phyloP scores from a whole-genome alignment of 2,329 filamentous ascomycete species.

The Thielaviopsis cerberus region DNA sequence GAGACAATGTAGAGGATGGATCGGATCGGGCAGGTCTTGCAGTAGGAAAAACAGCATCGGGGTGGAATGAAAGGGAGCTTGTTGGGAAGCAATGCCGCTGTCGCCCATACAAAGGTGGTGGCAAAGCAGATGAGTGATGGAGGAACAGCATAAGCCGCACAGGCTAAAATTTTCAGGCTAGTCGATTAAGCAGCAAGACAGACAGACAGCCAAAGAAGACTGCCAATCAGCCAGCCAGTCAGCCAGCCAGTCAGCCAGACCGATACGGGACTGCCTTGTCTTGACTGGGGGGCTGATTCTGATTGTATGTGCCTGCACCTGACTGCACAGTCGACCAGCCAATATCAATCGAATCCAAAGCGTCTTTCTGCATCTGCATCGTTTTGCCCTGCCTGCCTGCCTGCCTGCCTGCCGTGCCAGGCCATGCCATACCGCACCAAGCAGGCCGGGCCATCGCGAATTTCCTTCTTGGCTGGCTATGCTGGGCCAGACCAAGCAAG shows the following conservation, averaged over 20 bases:
- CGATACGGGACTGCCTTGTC: not conserved
- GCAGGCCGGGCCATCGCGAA: not conserved
- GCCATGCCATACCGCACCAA: not conserved
- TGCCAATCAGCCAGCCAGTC: not conserved
- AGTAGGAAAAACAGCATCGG: not conserved
- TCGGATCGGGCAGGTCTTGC: not conserved
- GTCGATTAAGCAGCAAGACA: not conserved
- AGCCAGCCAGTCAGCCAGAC: not conserved
- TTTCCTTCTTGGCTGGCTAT: not conserved
- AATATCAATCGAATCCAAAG: not conserved
- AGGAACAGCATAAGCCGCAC: not conserved
- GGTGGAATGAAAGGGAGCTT: conserved; percentile 4
- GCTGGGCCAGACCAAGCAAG: not conserved
- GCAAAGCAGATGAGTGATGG: not conserved
- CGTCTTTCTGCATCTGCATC: not conserved
- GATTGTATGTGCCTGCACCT: not conserved
- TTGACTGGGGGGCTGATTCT: not conserved
- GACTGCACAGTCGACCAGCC: not conserved
- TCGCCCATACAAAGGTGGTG: not conserved
- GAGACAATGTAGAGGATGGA: not conserved
- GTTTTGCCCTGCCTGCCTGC: not conserved
- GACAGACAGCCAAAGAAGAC: not conserved
- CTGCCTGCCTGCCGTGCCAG: not conserved
- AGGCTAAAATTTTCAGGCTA: not conserved
- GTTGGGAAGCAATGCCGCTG: not conserved